Evolutionary conservation across 345 rosid genomes (phyloP), one percentile per base, ranked within the genome.

Genomic region (Geranium brycei): DNA sequence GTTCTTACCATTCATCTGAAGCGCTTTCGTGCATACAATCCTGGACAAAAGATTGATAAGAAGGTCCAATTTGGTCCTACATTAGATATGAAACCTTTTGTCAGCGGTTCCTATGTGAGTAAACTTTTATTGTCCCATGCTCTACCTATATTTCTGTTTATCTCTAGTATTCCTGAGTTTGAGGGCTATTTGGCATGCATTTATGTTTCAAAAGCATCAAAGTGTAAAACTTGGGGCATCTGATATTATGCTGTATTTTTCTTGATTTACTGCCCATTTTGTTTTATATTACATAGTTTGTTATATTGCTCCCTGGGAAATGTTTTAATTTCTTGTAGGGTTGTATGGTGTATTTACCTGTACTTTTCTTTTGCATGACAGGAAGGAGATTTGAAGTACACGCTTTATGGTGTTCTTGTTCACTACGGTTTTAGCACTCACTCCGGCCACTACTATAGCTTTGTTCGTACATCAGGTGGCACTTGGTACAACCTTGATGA

Each of bases 401-500:
- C 97, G 13, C 80, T 93, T 0, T 90, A 93, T 71, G 96, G 99
- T 59, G 97, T 90, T 63, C 76, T 93, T 17, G 97, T 93, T 61
- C 99, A 93, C 79, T 83, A 68, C 76, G 99, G 99, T 57, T 81
- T 84, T 75, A 90, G 82, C 82, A 83, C 81, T 16, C 92, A 77
- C 80, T 93, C 95, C 69, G 99, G 99, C 19, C 97, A 93, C 69
- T 93, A 93, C 55, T 81, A 80, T 62, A 90, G 91, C 72, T 93
- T 82, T 81, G 87, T 93, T 70, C 95, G 97, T 58, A 90, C 99
- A 32, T 83, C 99, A 64, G 88, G 80, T 72, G 89, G 92, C 75
- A 81, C 85, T 81, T 93, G 99, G 99, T 75, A 90, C 75, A 83
- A 84, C 57, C 99, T 93, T 32, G 91, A 93, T 66, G 99, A 93